Evolutionary conservation across 805 yeast genomes (phyloP), one percentile per base, ranked within the genome.

Genomic region (Spathaspora boniae): DNA sequence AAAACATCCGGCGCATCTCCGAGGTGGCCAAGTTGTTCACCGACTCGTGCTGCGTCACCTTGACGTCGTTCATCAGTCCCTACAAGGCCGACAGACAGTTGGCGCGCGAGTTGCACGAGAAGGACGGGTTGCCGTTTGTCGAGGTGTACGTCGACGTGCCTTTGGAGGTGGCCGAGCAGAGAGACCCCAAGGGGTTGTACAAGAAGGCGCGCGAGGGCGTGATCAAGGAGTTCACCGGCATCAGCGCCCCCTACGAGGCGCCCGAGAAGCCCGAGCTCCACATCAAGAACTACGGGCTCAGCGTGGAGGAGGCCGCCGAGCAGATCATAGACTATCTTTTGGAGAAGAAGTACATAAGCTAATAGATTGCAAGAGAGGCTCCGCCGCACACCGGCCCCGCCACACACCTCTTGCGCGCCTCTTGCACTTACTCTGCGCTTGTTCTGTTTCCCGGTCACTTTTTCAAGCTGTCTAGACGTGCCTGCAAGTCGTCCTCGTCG

Each of bases 131-230:
- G 43, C 91, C 95, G 36, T 89, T 89, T 53, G 76, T 89, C 37
- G 98, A 89, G 68, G 94, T 91, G 6, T 88, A 67, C 48, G 91
- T 89, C 24, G 96, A 89, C 59, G 97, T 88, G 29, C 97, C 98
- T 23, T 72, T 91, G 34, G 88, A 82, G 53, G 87, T 91, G 43
- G 98, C 97, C 33, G 98, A 91, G 70, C 76, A 86, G 62, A 86
- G 98, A 68, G 98, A 91, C 62, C 98, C 98, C 45, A 91, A 91
- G 70, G 98, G 98, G 9, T 70, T 91, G 47, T 91, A 91, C 71
- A 88, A 88, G 65, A 91, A 91, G 74, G 98, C 98, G 12, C 80
- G 97, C 61, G 93, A 88, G 54, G 98, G 98, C 23, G 68, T 83
- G 42, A 89, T 89, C 60, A 86, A 86, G 64, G 95, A 89, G 56